Base-by-base conservation (phyloP, 164 flowering plant species). In the Magnolia changhungtana region DNA sequence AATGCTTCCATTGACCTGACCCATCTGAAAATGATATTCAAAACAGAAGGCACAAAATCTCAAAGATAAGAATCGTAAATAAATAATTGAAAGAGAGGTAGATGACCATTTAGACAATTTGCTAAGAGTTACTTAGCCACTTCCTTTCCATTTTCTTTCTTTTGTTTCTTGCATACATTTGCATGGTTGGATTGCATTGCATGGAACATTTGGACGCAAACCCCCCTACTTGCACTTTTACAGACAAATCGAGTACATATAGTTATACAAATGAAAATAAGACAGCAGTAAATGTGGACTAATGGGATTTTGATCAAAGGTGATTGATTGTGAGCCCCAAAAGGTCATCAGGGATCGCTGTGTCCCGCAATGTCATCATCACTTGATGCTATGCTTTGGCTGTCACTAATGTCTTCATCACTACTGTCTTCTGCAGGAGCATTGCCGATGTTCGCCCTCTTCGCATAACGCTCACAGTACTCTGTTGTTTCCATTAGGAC, bases 391-490 rank as follows among this genome's bases (percentile, higher is more conserved):
- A 9, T 73, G 24, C 76, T 64, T 16, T 73, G 21, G 11, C 81
- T 83, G 61, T 87, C 90, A 59, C 89, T 87, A 63, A 77, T 37
- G 27, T 82, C 88, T 74, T 86, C 89, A 45, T 87, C 86, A 16
- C 86, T 84, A 71, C 88, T 81, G 50, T 84, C 88, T 65, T 78
- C 84, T 19, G 80, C 61, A 18, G 74, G 67, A 18, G 58, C 24
- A 27, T 71, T 72, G 23, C 71, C 73, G 50, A 81, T 76, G 77
- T 84, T 77, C 76, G 82, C 87, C 75, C 75, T 83, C 85, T 81
- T 88, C 24, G 92, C 91, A 72, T 88, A 88, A 16, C 83, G 84
- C 63, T 86, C 87, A 75, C 89, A 85, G 55, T 89, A 87, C 76
- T 90, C 93, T 89, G 87, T 59, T 31, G 8, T 71, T 24, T 23